Percentiles rank a stretch among this genome's conserved stretches.
Evolutionary conservation across 148 eudicot species (phyloP).

Genomic region (Bassia scoparia): DNA sequence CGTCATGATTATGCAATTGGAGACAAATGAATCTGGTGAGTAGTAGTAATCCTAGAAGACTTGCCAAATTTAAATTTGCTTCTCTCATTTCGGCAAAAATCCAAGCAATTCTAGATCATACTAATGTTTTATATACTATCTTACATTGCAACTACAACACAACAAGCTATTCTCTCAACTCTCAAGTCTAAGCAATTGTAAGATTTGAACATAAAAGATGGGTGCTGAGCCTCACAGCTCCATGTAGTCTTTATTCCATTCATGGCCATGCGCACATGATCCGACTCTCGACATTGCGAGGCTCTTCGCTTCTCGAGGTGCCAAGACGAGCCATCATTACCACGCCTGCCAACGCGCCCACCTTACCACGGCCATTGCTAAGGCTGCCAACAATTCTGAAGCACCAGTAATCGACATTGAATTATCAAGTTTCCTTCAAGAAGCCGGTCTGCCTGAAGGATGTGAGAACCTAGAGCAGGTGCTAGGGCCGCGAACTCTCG

Average conservation of each 20-base stretch:
- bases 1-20: too few relatives aligned
- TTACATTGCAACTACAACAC: too few relatives aligned
- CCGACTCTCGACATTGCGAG: slow-evolving; percentile 53
- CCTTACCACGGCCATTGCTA: slow-evolving; percentile 21
- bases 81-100: background rate
- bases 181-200: background rate
- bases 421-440: slow-evolving; percentile 32
- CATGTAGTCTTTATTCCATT: slow-evolving; percentile 49
- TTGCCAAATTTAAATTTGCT: background rate
- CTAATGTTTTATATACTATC: background rate
- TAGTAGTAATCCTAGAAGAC: background rate
- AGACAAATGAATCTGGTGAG: background rate
- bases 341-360: slow-evolving; percentile 37
- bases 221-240: slow-evolving; percentile 27
- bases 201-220: slow-evolving; percentile 11
- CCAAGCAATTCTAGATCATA: background rate
- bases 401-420: slow-evolving; percentile 23
- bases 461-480: slow-evolving; percentile 37
- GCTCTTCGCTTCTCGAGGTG: slow-evolving; percentile 46
- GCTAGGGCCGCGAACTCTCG: background rate
- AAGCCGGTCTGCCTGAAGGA: slow-evolving; percentile 46
- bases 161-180: too few relatives aligned
- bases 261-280: slow-evolving; percentile 61
- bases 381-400: background rate
- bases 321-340: slow-evolving; percentile 50